phyloP scores from a whole-genome alignment of 805 yeast species.

The Nakazawaea sp. region DNA sequence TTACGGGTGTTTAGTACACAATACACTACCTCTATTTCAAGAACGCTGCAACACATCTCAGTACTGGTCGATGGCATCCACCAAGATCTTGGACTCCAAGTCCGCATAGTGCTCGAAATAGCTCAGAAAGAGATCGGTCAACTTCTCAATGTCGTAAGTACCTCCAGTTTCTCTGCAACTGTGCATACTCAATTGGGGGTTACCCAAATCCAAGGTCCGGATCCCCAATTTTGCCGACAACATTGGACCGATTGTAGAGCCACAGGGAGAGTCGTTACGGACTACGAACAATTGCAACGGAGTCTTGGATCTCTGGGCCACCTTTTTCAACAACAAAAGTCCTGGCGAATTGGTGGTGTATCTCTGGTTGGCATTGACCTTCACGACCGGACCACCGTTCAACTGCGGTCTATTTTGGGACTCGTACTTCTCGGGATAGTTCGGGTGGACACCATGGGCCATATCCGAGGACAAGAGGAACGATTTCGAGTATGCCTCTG shows the following conservation, averaged over 20 bases:
- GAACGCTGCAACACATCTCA: no score
- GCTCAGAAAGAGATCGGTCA: conserved; percentile 53
- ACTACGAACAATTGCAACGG: conserved; percentile 93
- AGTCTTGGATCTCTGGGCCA: conserved; percentile 61
- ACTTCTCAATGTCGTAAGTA: conserved; percentile 57
- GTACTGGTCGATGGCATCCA: conserved; percentile 19
- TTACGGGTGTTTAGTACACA: no score
- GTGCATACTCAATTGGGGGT: conserved; percentile 91
- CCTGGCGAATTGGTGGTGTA: conserved; percentile 94
- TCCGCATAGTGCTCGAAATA: conserved; percentile 44
- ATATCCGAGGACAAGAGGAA: conserved; percentile 90
- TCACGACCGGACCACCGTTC: conserved; percentile 88
- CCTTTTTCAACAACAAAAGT: conserved; percentile 62
- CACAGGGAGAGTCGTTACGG: conserved; percentile 89
- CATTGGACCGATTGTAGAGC: conserved; percentile 95
- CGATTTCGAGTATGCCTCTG: conserved; percentile 63
- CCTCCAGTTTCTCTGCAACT: conserved; percentile 92
- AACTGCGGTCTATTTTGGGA: conserved; percentile 69
- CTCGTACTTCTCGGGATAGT: conserved; percentile 74
- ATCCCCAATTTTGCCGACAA: conserved; percentile 82
- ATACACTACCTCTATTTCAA: no score
- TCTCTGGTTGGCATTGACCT: conserved; percentile 90
- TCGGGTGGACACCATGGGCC: conserved; percentile 97
- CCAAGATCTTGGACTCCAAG: conserved; percentile 35
- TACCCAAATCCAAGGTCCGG: conserved; percentile 83